Percentiles rank a stretch among this genome's conserved stretches.
These are phyloP conservation scores for Creolimax fragrantissima DNA, from an alignment of 78 protist species.

Conservation along the genomic window DNA sequence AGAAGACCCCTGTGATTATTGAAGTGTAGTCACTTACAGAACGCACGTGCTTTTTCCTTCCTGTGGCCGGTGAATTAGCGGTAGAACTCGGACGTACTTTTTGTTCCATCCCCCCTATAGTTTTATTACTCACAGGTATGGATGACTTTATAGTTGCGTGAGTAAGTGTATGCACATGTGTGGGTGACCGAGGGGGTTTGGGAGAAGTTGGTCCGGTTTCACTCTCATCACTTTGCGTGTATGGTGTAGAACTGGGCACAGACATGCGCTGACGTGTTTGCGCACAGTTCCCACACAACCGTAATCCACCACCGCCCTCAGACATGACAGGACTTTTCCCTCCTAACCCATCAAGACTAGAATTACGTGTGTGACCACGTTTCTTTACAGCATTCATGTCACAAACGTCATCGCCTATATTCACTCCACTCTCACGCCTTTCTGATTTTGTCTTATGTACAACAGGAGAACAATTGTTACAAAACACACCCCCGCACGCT, in stretches of 20 bases:
- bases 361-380: not conserved
- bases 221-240: no score
- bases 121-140: no score
- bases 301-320: not conserved
- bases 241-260: not conserved
- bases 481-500: not conserved
- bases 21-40: not conserved
- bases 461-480: not conserved
- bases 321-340: not conserved
- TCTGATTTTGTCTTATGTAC: not conserved
- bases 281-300: not conserved
- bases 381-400: not conserved
- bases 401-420: not conserved
- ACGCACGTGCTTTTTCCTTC: not conserved
- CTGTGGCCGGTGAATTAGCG: not conserved
- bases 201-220: no score
- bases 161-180: no score
- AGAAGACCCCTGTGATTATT: not conserved
- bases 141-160: no score
- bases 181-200: no score
- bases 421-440: not conserved
- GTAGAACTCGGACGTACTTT: no score
- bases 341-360: not conserved
- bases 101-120: no score
- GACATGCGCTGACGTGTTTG: not conserved